Evolutionary conservation across 805 yeast genomes (phyloP).

Genomic region (Ogataea pilisensis): DNA sequence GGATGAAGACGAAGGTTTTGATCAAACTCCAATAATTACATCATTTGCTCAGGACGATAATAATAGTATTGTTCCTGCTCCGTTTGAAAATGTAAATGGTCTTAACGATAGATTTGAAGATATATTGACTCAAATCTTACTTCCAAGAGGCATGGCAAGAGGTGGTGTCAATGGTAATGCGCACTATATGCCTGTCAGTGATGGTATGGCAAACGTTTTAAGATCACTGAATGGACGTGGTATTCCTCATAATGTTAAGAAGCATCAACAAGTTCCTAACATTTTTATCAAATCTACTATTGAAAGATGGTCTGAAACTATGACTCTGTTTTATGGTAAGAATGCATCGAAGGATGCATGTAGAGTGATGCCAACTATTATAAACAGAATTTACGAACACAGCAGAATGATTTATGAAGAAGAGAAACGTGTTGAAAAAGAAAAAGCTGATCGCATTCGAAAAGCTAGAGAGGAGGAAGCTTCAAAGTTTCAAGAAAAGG

Average conservation of each 20-base stretch:
- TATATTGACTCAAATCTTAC: constrained; percentile 10
- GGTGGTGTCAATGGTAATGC: constrained; percentile 9
- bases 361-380: constrained; percentile 38
- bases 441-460: constrained; percentile 26
- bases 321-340: constrained; percentile 47
- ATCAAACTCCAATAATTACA: constrained; percentile 7
- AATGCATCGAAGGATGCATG: constrained; percentile 30
- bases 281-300: constrained; percentile 36
- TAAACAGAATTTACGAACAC: constrained; percentile 44
- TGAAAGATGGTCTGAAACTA: constrained; percentile 66
- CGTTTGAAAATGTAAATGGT: constrained; percentile 6
- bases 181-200: constrained; percentile 12
- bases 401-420: constrained; percentile 38
- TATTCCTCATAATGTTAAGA: constrained; percentile 7
- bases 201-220: constrained; percentile 16
- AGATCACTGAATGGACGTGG: constrained; percentile 17
- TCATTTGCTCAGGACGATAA: constrained; percentile 8
- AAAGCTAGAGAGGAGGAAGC: constrained; percentile 29
- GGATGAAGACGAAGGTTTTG: constrained; percentile 7
- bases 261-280: constrained; percentile 19
- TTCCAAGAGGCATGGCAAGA: constrained; percentile 9
- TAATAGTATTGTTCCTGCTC: constrained; percentile 8
- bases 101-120: constrained; percentile 7
- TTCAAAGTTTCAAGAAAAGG: constrained; percentile 25
- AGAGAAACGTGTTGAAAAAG: constrained; percentile 25